Percentiles rank a stretch among this genome's conserved stretches.
Conservation (phyloP, 352 stramenopile species). For the Globisporangium spinosum region DNA sequence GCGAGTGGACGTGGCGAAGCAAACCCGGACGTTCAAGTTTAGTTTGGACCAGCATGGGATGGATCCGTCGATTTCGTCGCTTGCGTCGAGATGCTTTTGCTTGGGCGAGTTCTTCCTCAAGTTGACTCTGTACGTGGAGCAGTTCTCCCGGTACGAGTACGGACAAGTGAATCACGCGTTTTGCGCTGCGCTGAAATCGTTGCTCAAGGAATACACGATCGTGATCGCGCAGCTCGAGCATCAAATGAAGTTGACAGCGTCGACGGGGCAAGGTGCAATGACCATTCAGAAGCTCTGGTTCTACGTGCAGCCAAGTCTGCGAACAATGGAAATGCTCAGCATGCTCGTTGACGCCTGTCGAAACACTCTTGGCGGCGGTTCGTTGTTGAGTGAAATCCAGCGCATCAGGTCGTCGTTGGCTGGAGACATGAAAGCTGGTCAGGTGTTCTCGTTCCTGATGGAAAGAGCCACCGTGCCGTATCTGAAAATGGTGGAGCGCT, state of each 20-base stretch:
- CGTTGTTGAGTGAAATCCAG: conserved; percentile 89
- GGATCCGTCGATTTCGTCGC: conserved; percentile 73
- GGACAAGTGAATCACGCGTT: conserved; percentile 93
- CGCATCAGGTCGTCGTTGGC: conserved; percentile 75
- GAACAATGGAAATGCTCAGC: conserved; percentile 91
- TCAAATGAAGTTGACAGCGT: conserved; percentile 40
- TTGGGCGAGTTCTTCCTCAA: conserved; percentile 81
- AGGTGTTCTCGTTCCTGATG: conserved; percentile 84
- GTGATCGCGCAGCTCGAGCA: conserved; percentile 91
- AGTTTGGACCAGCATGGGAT: conserved; percentile 62
- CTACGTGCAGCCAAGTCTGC: conserved; percentile 87
- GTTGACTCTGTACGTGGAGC: conserved; percentile 72
- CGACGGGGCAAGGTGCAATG: conserved; percentile 29
- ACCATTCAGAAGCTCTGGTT: conserved; percentile 93
- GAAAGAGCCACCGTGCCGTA: conserved; percentile 84
- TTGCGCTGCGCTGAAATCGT: conserved; percentile 87
- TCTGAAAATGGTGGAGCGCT: conserved; percentile 87
- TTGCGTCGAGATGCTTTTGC: conserved; percentile 61
- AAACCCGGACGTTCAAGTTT: conserved; percentile 54
- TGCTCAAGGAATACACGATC: conserved; percentile 92
- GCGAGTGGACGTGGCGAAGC: conserved; percentile 28
- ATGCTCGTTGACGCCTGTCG: conserved; percentile 72
- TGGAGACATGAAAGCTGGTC: conserved; percentile 71
- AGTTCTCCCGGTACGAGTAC: conserved; percentile 88
- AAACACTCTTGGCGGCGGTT: conserved; percentile 82